Conservation (phyloP, 495 filamentous ascomycete genomes). For the Aspergillus steynii region DNA sequence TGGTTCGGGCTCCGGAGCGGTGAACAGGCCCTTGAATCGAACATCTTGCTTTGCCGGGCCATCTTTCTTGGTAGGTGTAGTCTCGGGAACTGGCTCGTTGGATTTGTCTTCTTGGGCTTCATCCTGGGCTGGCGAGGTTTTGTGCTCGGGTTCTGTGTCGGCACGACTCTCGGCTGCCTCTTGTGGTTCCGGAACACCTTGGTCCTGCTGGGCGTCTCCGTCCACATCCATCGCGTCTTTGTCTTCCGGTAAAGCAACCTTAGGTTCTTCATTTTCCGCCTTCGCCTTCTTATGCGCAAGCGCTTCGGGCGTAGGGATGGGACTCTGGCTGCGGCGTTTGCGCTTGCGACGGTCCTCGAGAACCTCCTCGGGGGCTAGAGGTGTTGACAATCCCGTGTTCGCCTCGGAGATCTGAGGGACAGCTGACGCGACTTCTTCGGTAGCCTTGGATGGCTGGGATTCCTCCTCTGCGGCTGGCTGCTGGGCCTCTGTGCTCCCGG, state of each 20-base stretch:
- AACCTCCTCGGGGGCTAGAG: constrained; percentile 35
- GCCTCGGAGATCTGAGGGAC: constrained; percentile 24
- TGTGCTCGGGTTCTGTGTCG: constrained; percentile 1
- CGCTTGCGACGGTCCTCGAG: constrained; percentile 67
- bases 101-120: not conserved
- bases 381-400: constrained; percentile 35
- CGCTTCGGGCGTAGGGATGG: constrained; percentile 53
- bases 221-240: constrained; percentile 15
- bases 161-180: constrained; percentile 9
- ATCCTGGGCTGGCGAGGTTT: constrained; percentile 3
- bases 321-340: constrained; percentile 72
- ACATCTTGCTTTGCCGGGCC: constrained; percentile 36
- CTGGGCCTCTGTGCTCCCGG: constrained; percentile 15
- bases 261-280: constrained; percentile 30
- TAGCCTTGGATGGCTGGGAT: constrained; percentile 13
- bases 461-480: constrained; percentile 12
- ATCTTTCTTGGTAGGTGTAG: constrained; percentile 15
- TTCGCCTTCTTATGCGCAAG: constrained; percentile 49
- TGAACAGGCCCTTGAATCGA: constrained; percentile 58
- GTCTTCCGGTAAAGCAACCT: constrained; percentile 33
- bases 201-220: constrained; percentile 7
- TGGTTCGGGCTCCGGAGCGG: constrained; percentile 24
- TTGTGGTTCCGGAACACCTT: constrained; percentile 8
- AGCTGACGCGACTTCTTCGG: constrained; percentile 19
- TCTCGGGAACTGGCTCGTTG: constrained; percentile 1